Conservation (phyloP, 1,139 yeast species). For the Kodamaea alishanica region DNA sequence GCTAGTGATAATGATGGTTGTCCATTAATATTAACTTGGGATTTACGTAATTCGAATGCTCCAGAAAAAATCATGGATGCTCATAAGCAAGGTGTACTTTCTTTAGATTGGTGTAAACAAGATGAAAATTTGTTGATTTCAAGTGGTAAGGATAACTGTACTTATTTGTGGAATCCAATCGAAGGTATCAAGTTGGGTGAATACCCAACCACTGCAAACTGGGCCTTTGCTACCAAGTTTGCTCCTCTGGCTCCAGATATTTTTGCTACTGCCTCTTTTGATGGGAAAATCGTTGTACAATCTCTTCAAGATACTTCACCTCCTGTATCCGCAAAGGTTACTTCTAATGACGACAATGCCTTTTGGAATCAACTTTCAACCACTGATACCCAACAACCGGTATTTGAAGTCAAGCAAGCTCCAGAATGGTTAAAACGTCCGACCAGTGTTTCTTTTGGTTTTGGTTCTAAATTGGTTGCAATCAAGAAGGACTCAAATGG, state of each 20-base stretch:
- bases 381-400: constrained; percentile 71
- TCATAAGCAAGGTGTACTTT: constrained; percentile 82
- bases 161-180: constrained; percentile 86
- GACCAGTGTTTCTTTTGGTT: constrained; percentile 80
- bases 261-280: constrained; percentile 91
- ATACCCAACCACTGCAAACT: constrained; percentile 87
- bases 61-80: constrained; percentile 78
- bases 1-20: constrained; percentile 80
- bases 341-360: constrained; percentile 55
- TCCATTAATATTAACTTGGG: constrained; percentile 89
- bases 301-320: constrained; percentile 76
- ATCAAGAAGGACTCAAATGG: constrained; percentile 43
- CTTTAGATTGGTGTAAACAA: constrained; percentile 89
- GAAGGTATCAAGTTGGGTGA: constrained; percentile 70
- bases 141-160: constrained; percentile 87
- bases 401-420: constrained; percentile 68
- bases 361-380: constrained; percentile 83
- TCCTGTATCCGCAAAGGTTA: constrained; percentile 44
- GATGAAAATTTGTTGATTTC: constrained; percentile 79
- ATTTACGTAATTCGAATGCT: constrained; percentile 84
- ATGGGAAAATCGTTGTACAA: constrained; percentile 80
- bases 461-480: constrained; percentile 82
- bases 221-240: constrained; percentile 88
- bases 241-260: constrained; percentile 87
- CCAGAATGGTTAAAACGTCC: constrained; percentile 86